These are phyloP conservation scores for Pythium aquatile DNA, from an alignment of 352 stramenopile genomes.

Conservation along the genomic window DNA sequence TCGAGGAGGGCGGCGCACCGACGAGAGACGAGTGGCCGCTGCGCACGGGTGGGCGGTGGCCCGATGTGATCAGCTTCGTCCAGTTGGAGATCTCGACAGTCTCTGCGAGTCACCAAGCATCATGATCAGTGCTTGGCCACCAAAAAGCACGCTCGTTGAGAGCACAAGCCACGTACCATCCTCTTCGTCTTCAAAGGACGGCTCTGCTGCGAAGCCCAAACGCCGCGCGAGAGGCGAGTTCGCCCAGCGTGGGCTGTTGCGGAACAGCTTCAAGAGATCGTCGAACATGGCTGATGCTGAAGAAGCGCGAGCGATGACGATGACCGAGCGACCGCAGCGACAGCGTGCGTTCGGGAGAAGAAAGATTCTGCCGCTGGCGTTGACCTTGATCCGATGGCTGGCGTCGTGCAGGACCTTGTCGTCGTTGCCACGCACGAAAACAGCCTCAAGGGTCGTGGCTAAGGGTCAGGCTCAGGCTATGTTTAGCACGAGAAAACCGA, in stretches of 20 bases:
- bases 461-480: background rate
- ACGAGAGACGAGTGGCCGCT: slow-evolving; percentile 81
- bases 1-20: slow-evolving; percentile 32
- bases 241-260: slow-evolving; percentile 74
- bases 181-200: slow-evolving; percentile 63
- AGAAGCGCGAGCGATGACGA: slow-evolving; percentile 7
- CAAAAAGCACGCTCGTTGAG: background rate
- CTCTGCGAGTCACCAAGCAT: slow-evolving; percentile 4
- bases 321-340: background rate
- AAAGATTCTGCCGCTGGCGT: background rate
- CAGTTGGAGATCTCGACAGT: slow-evolving; percentile 60
- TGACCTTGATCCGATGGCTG: background rate
- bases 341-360: slow-evolving; percentile 1
- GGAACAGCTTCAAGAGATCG: slow-evolving; percentile 81
- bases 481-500: background rate
- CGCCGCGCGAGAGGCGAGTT: slow-evolving; percentile 69
- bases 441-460: background rate
- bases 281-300: slow-evolving; percentile 22
- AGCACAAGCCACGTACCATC: slow-evolving; percentile 29
- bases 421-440: background rate
- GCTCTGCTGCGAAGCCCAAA: slow-evolving; percentile 65
- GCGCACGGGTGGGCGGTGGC: slow-evolving; percentile 62
- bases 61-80: slow-evolving; percentile 72
- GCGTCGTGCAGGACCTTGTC: background rate
- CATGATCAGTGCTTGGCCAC: too few species aligned